phyloP scores from a whole-genome alignment of 1,139 yeast genomes.

The Martiniozyma asiatica region DNA sequence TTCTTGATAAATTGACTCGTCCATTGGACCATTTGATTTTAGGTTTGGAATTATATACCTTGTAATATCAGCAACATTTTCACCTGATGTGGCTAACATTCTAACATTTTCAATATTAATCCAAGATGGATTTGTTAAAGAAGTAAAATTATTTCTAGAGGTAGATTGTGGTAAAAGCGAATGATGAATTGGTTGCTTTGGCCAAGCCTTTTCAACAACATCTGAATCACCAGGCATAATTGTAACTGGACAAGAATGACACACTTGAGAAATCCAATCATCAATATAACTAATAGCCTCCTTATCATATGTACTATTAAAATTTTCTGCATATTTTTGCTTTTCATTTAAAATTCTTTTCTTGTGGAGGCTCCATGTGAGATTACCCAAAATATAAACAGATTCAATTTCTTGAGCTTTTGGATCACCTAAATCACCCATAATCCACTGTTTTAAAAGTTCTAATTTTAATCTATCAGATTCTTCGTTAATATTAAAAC shows the following conservation, averaged over 20 bases:
- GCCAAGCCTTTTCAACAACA: constrained; percentile 73
- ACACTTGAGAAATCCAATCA: constrained; percentile 43
- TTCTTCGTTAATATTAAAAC: constrained; percentile 44
- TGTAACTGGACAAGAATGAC: constrained; percentile 52
- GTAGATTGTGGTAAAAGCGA: constrained; percentile 50
- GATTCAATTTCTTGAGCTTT: constrained; percentile 17
- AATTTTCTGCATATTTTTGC: constrained; percentile 42
- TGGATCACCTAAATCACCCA: constrained; percentile 44
- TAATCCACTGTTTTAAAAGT: constrained; percentile 56
- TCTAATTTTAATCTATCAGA: constrained; percentile 39
- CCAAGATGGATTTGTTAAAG: constrained; percentile 72
- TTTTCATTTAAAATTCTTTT: constrained; percentile 20
- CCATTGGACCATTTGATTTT: constrained; percentile 19
- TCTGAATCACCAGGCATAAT: constrained; percentile 80
- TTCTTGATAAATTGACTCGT: constrained; percentile 15
- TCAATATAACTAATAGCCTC: constrained; percentile 40
- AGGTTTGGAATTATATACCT: constrained; percentile 43
- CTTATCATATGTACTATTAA: constrained; percentile 36
- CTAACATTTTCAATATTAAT: constrained; percentile 42
- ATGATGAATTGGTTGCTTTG: constrained; percentile 80
- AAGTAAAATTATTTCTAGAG: constrained; percentile 31
- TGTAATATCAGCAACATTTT: constrained; percentile 65
- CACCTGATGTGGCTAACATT: constrained; percentile 71
- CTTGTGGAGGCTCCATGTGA: constrained; percentile 43
- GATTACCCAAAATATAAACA: constrained; percentile 55